Percentiles rank a stretch among this genome's conserved stretches.
phyloP scores from a whole-genome alignment of 108 stramenopile genomes.

The Conticribra weissflogii region DNA sequence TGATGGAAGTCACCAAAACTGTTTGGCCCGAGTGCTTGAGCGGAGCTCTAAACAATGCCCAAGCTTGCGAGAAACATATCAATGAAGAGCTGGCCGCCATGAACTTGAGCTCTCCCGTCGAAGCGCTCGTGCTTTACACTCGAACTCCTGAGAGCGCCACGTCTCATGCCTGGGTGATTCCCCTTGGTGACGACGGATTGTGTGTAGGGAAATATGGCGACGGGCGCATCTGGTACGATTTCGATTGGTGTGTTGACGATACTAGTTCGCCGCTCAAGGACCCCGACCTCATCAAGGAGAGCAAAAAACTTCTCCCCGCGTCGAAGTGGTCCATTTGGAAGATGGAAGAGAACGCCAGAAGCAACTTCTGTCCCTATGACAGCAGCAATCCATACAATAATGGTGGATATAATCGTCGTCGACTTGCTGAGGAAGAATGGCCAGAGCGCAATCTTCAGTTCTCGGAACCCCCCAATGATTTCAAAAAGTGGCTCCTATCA shows the following conservation, averaged over 20 bases:
- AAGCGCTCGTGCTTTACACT: neutral
- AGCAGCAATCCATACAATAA: no score
- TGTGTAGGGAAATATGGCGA: neutral
- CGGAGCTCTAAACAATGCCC: neutral
- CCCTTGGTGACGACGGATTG: neutral
- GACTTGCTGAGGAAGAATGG: no score
- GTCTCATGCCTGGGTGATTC: neutral
- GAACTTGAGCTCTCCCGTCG: neutral
- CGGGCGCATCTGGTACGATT: neutral
- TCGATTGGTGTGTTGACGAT: neutral
- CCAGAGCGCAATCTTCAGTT: no score
- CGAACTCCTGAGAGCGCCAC: neutral
- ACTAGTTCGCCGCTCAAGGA: neutral
- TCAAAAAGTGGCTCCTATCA: no score
- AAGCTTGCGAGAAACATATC: neutral
- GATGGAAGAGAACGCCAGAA: neutral
- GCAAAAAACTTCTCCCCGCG: neutral
- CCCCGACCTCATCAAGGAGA: neutral
- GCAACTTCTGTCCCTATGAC: no score
- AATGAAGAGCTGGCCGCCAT: neutral
- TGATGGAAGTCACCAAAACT: neutral
- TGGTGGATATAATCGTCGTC: no score
- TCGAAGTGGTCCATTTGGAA: neutral
- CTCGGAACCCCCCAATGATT: no score
- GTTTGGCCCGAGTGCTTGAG: neutral